Evolutionary conservation across 495 filamentous ascomycete species (phyloP), one percentile per base, ranked within the genome.

Genomic region (Penicillium odoratum): DNA sequence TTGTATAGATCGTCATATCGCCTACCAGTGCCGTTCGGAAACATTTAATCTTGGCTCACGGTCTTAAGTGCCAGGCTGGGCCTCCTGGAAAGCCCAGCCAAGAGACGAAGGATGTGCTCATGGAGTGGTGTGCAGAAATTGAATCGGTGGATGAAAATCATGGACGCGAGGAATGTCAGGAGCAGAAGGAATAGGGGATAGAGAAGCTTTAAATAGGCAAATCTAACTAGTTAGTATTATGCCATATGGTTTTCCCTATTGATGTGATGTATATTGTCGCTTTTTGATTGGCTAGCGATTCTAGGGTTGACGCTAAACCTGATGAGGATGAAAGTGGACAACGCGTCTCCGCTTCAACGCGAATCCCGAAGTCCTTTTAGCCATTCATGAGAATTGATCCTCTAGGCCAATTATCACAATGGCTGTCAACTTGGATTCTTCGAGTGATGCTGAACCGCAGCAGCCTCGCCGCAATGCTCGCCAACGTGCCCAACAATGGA

Each of bases 401-500:
- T 11, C 21, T 13, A 7, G 26, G 13, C n/a, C 46, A 25, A 54
- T 26, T 15, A 9, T n/a, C 29, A 49, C 7, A 51, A 75, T 73
- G 71, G 45, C 59, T 8, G 29, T 29, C 42, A 59, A 61, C 6
- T 13, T 38, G 13, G 58, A 60, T 15, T 56, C 66, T 6, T 66
- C 66, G 7, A 64, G 54, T 18, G 60, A 63, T 16, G 40, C 44
- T 3, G 48, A 55, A 42, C 48, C 54, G 3, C 44, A 67, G 21
- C 57, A 57, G 46, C 62, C 59, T 31, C 61, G 56, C 38, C 15
- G 4, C 2, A 46, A 62, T 62, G 67, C 66, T 9, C 69, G 62
- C 43, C 70, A 78, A 57, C 52, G 74, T 4, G 86, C 87, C 26
- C 83, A 83, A 49, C 77, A 83, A 66, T 85, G 81, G 65, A 81